phyloP scores from a whole-genome alignment of 2,329 filamentous ascomycete species.

The Magnaporthales sp. region DNA sequence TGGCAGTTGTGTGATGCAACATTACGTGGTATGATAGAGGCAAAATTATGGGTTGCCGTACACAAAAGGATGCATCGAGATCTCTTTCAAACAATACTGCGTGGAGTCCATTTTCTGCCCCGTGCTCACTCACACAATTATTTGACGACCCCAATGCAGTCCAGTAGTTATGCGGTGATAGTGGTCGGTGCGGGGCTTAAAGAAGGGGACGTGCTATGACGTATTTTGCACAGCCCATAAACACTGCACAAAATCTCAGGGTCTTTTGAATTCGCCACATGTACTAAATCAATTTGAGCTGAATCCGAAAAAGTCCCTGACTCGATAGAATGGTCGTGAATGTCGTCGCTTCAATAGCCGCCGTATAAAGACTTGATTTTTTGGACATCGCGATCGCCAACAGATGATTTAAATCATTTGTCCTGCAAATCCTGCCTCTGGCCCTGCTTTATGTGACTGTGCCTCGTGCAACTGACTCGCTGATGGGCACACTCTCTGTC shows the following conservation, averaged over 20 bases:
- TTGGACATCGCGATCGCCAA: background rate
- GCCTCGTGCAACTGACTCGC: background rate
- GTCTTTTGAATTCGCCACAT: background rate
- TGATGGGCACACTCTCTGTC: background rate
- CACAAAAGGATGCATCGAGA: background rate
- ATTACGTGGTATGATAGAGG: background rate
- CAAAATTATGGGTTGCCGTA: background rate
- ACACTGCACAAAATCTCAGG: background rate
- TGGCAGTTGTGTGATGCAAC: background rate
- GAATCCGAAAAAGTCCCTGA: background rate
- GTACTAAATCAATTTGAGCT: background rate
- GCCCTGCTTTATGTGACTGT: background rate
- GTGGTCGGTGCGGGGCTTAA: background rate
- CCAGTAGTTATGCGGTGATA: too few relatives aligned
- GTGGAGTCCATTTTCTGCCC: background rate
- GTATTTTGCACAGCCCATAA: background rate
- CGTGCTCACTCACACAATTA: background rate
- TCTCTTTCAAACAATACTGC: background rate
- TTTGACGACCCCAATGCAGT: background rate
- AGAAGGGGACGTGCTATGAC: background rate
- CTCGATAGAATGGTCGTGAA: background rate
- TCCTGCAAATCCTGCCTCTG: background rate
- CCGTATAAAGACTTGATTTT: background rate
- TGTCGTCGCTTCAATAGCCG: background rate
- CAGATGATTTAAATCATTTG: background rate